These are phyloP conservation scores for Cubamyces lactineus DNA, from an alignment of 768 basidiomycete species.

Conservation along the genomic window DNA sequence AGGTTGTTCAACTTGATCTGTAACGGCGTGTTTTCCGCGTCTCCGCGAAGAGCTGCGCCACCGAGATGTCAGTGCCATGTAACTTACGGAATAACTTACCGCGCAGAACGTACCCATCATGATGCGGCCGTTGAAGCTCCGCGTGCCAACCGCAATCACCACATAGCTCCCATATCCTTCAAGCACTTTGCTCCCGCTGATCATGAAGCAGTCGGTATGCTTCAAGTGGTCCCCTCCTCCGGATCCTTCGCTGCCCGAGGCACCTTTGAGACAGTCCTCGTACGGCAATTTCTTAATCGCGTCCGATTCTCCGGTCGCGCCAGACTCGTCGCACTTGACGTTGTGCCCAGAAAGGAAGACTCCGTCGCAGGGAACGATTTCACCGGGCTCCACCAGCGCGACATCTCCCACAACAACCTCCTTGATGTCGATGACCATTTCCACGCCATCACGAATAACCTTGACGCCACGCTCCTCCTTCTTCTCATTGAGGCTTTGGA, in stretches of 20 bases:
- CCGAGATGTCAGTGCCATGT: constrained; percentile 3
- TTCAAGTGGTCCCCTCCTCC: constrained; percentile 33
- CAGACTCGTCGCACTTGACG: constrained; percentile 94
- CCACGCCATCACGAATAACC: constrained; percentile 45
- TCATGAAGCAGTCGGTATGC: constrained; percentile 87
- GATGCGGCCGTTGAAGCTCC: constrained; percentile 94
- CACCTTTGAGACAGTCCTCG: constrained; percentile 60
- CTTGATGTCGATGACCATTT: constrained; percentile 45
- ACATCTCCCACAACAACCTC: constrained; percentile 95
- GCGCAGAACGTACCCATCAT: constrained; percentile 81
- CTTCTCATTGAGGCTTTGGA: constrained; percentile 88
- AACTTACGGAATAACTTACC: background rate
- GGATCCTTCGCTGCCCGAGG: constrained; percentile 31
- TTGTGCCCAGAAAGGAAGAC: constrained; percentile 92
- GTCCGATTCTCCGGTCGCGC: constrained; percentile 96
- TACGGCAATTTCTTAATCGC: constrained; percentile 88
- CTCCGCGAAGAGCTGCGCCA: constrained; percentile 75
- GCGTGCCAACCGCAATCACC: constrained; percentile 88
- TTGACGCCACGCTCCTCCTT: constrained; percentile 94
- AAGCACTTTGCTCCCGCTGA: constrained; percentile 90
- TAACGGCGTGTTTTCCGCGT: constrained; percentile 87
- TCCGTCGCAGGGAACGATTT: constrained; percentile 95
- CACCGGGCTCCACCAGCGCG: constrained; percentile 90
- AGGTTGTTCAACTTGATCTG: constrained; percentile 91
- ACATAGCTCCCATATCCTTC: constrained; percentile 96